phyloP scores from a whole-genome alignment of 2,329 filamentous ascomycete genomes.

The Apiospora sp. region DNA sequence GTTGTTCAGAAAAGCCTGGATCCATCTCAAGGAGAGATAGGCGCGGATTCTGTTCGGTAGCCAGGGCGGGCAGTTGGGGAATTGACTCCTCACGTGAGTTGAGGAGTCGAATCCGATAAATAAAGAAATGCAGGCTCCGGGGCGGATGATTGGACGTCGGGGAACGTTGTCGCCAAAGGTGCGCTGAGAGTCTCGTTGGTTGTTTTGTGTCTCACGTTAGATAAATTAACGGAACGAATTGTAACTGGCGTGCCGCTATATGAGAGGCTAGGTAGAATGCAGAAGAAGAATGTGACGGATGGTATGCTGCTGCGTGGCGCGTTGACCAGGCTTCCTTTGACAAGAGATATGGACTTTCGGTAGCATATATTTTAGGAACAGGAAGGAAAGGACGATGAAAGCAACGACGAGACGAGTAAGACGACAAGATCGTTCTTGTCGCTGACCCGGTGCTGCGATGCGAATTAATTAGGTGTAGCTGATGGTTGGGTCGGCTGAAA shows the following conservation, averaged over 20 bases:
- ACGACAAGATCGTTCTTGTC: neutral
- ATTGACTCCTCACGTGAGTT: conserved; percentile 37
- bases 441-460: neutral
- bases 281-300: conserved; percentile 13
- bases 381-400: neutral
- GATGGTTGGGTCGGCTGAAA: conserved; percentile 43
- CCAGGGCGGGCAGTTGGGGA: conserved; percentile 51
- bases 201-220: conserved; percentile 21
- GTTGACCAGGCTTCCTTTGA: neutral
- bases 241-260: neutral
- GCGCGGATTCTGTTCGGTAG: conserved; percentile 53
- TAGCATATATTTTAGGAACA: neutral
- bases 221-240: neutral
- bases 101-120: conserved; percentile 28
- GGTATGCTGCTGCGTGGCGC: conserved; percentile 8
- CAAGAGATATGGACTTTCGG: neutral
- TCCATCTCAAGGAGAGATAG: conserved; percentile 54
- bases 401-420: neutral
- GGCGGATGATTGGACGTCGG: neutral
- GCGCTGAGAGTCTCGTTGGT: conserved; percentile 6
- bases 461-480: conserved; percentile 30
- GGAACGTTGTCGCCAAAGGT: neutral
- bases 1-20: conserved; percentile 39
- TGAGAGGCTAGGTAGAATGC: neutral
- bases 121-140: neutral